phyloP scores from a whole-genome alignment of 2,329 filamentous ascomycete genomes.

The Fusarium fujikuroi region DNA sequence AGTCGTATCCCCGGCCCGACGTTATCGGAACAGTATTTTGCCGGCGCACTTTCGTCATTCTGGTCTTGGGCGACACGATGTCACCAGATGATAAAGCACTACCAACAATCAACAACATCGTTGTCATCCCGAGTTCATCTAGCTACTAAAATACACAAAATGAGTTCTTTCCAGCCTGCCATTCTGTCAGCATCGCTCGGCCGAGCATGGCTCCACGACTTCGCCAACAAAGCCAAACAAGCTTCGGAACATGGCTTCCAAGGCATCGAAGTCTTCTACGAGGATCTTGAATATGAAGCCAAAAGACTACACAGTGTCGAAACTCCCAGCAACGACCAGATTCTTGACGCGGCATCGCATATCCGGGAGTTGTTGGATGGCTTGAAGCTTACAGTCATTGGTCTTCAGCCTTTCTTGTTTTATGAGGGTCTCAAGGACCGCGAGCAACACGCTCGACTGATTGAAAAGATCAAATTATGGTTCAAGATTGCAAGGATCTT shows the following conservation, averaged over 20 bases:
- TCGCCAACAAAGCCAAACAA: neutral
- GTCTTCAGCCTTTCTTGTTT: slow-evolving; percentile 6
- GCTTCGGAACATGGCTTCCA: slow-evolving; percentile 2
- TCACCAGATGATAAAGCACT: rapidly evolving
- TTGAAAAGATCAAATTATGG: slow-evolving; percentile 2
- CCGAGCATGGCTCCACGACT: slow-evolving; percentile 13
- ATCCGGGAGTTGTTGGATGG: neutral
- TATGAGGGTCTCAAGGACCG: slow-evolving; percentile 6
- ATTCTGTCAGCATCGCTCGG: slow-evolving; percentile 10
- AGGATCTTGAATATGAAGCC: slow-evolving; percentile 14
- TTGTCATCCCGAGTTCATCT: rapidly evolving
- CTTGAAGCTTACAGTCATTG: neutral
- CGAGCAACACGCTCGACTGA: neutral
- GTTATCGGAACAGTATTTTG: slow-evolving; percentile 12
- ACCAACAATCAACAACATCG: rapidly evolving
- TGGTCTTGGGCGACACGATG: neutral
- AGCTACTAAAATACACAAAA: neutral
- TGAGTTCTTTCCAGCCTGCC: neutral
- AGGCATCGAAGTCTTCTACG: slow-evolving; percentile 15
- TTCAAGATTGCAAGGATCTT: neutral
- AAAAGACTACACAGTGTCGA: neutral
- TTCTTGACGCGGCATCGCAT: neutral
- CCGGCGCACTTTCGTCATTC: neutral
- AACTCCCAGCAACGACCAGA: neutral
- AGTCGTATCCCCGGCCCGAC: neutral